Base-by-base conservation (phyloP, 345 rosid species). In the Gossypium australe region DNA sequence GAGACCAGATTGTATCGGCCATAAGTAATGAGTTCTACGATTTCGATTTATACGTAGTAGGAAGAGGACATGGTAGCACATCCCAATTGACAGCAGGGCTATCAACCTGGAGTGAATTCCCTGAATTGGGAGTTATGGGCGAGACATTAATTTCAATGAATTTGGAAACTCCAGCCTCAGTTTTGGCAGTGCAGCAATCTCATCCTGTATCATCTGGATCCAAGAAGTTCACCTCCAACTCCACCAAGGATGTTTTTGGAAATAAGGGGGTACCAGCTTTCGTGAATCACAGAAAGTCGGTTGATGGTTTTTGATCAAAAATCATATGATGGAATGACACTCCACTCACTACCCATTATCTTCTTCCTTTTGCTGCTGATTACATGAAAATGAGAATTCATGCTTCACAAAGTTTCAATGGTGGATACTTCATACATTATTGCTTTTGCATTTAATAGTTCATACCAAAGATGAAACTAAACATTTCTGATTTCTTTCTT, bases 41-140 rank as follows among this genome's bases (percentile, higher is more conserved):
- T 2, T 80, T 18, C 24, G 89, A 86, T 45, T 71, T 86, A 57
- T 83, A 79, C n/a, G 43, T 86, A 18, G 80, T 83, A 1, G 89
- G 89, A 20, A 77, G 74, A 57, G 82, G 86, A 3, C 9, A 72
- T 4, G 75, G 56, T 24, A 41, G 11, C 3, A 13, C 13, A 4
- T 65, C 82, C 3, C 75, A 78, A 2, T 20, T 85, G 25, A 77
- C 81, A 2, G 24, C 2, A 10, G 85, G 82, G 5, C 11, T 85
- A 51, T 66, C 80, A 10, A 80, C 74, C 20, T 83, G 82, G 85
- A 73, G 61, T 29, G 84, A 83, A 0, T 57, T 11, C 29, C 82
- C 79, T 3, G 84, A 85, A 18, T 62, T 81, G 4, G 88, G 86
- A 22, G 59, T 71, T 0, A 56, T 83, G 0, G 86, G 86, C 12